These are phyloP conservation scores for Spathaspora arborariae DNA, from an alignment of 805 yeast species.

Conservation along the genomic window DNA sequence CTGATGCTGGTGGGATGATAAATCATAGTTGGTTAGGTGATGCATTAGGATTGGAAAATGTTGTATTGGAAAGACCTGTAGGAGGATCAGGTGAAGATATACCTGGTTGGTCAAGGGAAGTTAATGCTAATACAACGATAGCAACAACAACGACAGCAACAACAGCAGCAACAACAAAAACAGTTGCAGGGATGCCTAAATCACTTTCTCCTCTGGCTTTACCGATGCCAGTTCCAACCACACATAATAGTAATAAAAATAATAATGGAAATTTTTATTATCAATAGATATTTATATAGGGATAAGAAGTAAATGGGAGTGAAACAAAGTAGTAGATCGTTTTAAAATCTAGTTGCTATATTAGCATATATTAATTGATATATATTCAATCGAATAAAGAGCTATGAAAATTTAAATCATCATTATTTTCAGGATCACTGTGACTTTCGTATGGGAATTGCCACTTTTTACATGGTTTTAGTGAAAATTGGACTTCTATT, in stretches of 20 bases:
- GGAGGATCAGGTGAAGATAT: conserved; percentile 86
- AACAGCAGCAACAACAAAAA: too few species aligned
- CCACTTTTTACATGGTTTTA: too few species aligned
- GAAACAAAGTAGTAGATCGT: too few species aligned
- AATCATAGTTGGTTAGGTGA: conserved; percentile 84
- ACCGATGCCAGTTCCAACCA: not conserved
- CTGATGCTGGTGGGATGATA: conserved; percentile 95
- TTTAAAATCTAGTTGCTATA: too few species aligned
- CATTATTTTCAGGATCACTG: too few species aligned
- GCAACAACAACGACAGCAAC: too few species aligned
- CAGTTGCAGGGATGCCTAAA: not conserved
- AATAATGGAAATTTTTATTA: not conserved
- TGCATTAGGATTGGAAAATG: conserved; percentile 70
- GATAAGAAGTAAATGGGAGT: not conserved
- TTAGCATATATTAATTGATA: too few species aligned
- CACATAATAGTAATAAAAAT: not conserved
- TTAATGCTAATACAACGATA: too few species aligned
- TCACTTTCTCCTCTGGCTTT: not conserved
- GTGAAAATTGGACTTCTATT: too few species aligned
- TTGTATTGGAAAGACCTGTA: conserved; percentile 66
- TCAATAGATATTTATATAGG: not conserved
- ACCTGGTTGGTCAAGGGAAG: conserved; percentile 84
- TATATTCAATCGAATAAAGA: too few species aligned
- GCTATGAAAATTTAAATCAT: too few species aligned
- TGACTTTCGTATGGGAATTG: too few species aligned